These are phyloP conservation scores for Melanomma pulvis-pyrius DNA, from an alignment of 495 filamentous ascomycete genomes.

Conservation along the genomic window DNA sequence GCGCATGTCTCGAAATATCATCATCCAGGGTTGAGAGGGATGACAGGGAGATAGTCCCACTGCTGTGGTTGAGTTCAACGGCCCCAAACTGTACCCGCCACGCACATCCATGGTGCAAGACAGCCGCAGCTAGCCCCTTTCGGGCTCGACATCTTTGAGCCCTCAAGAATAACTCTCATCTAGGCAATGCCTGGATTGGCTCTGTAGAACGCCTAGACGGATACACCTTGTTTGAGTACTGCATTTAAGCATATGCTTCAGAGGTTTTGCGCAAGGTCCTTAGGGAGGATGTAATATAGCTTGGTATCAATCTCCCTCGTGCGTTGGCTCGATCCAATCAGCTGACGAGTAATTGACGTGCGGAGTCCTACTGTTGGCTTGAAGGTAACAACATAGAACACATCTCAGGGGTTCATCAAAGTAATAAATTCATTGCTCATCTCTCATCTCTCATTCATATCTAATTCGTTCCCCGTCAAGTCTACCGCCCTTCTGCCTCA, in stretches of 20 bases:
- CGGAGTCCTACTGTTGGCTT: too few species aligned
- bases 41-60: neutral
- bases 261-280: too few species aligned
- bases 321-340: too few species aligned
- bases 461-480: neutral
- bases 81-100: neutral
- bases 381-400: too few species aligned
- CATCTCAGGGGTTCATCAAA: neutral
- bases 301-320: too few species aligned
- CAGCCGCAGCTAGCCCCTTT: neutral
- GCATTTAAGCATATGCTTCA: too few species aligned
- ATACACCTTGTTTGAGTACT: too few species aligned
- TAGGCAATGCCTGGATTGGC: too few species aligned
- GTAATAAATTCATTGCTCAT: neutral
- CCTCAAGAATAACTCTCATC: neutral
- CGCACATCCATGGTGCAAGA: neutral
- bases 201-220: too few species aligned
- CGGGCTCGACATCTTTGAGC: neutral
- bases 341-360: too few species aligned
- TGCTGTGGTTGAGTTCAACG: neutral
- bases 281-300: too few species aligned
- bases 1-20: neutral
- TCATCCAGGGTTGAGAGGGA: neutral
- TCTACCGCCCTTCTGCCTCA: neutral
- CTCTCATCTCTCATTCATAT: too few species aligned